Evolutionary conservation across 352 stramenopile species (phyloP).

Genomic region (Phytophthora quininea): DNA sequence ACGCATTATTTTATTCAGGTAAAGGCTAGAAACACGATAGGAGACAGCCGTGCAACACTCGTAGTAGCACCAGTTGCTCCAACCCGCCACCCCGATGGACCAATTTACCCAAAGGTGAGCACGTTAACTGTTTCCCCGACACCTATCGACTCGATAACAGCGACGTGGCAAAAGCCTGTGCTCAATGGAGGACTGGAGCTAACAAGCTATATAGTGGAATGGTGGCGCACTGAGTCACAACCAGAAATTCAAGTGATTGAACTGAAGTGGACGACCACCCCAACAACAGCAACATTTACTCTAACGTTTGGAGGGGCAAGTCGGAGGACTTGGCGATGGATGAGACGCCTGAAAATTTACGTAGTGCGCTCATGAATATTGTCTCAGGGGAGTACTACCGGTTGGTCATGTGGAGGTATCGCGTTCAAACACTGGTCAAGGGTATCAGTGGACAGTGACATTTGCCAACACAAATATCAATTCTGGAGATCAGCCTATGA

Average conservation of each 20-base stretch:
- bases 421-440: constrained; percentile 56
- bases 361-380: constrained; percentile 91
- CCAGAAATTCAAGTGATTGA: constrained; percentile 87
- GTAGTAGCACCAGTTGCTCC: constrained; percentile 65
- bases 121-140: constrained; percentile 47
- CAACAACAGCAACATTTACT: constrained; percentile 57
- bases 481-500: constrained; percentile 64
- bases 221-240: constrained; percentile 60
- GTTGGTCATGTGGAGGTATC: constrained; percentile 65
- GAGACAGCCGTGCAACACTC: constrained; percentile 67
- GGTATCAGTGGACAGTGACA: constrained; percentile 82
- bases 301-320: constrained; percentile 74
- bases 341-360: constrained; percentile 77
- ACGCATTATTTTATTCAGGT: constrained; percentile 89
- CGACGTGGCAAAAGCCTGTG: constrained; percentile 75
- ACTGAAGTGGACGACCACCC: constrained; percentile 75
- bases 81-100: constrained; percentile 48
- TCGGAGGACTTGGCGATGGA: constrained; percentile 80
- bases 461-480: constrained; percentile 55
- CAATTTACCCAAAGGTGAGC: constrained; percentile 66
- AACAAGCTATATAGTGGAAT: constrained; percentile 85
- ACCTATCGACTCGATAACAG: constrained; percentile 69
- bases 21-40: constrained; percentile 72
- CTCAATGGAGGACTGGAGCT: constrained; percentile 66
- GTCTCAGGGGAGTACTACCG: constrained; percentile 31